phyloP scores from a whole-genome alignment of 345 rosid species.

The Rhodamnia argentea region DNA sequence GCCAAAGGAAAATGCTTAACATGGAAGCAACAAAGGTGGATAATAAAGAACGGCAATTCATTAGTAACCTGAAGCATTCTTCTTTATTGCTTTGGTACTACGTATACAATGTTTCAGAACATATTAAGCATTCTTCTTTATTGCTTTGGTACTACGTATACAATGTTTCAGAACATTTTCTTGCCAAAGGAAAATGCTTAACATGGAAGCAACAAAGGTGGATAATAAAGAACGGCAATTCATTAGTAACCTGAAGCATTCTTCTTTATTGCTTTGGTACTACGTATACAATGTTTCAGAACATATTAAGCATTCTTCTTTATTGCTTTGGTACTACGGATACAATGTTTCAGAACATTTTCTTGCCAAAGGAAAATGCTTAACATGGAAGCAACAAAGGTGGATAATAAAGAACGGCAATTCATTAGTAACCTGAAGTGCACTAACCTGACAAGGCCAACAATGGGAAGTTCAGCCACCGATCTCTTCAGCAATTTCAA shows the following conservation, averaged over 20 bases:
- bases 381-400: neutral
- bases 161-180: neutral
- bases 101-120: too few species aligned
- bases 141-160: neutral
- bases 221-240: neutral
- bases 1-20: neutral
- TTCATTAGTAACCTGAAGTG: neutral
- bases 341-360: neutral
- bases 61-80: neutral
- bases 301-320: too few species aligned
- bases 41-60: neutral
- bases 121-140: too few species aligned
- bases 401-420: neutral
- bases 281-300: too few species aligned
- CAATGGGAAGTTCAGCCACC: slow-evolving; percentile 80
- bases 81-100: too few species aligned
- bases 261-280: too few species aligned
- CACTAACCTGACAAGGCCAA: slow-evolving; percentile 82
- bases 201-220: neutral
- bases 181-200: neutral
- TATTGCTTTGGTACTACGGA: neutral
- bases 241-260: neutral
- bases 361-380: neutral
- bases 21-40: neutral
- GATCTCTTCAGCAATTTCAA: slow-evolving; percentile 59